phyloP scores from a whole-genome alignment of 805 yeast species.

The Clavispora vitiphila region DNA sequence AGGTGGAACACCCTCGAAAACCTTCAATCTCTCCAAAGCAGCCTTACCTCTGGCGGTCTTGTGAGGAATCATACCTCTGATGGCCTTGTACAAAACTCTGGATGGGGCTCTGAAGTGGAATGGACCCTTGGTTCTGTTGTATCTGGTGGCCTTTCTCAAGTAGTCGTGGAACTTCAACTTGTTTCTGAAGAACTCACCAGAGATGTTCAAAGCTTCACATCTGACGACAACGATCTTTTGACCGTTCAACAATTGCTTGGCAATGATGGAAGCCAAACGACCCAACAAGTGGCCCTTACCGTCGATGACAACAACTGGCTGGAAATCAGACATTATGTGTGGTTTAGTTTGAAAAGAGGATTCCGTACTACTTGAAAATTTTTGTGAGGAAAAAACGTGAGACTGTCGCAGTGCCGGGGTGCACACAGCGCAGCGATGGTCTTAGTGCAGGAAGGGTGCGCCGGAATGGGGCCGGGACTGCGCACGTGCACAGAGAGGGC shows the following conservation, averaged over 20 bases:
- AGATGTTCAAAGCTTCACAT: constrained; percentile 95
- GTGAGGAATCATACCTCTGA: constrained; percentile 99
- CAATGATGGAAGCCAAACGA: constrained; percentile 97
- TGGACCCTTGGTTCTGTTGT: constrained; percentile 98
- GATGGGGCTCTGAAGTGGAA: constrained; percentile 99
- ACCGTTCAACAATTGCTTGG: constrained; percentile 97
- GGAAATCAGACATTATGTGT: constrained; percentile 68
- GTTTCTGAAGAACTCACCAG: constrained; percentile 99
- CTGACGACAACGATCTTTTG: constrained; percentile 97
- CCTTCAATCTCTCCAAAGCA: constrained; percentile 98
- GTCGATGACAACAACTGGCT: constrained; percentile 97
- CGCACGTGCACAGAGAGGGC: constrained; percentile 6
- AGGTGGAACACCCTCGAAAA: constrained; percentile 99
- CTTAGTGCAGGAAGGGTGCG: not conserved
- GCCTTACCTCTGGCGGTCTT: constrained; percentile 99
- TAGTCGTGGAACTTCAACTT: constrained; percentile 99
- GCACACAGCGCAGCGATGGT: not conserved
- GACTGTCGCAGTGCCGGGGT: constrained; percentile 2
- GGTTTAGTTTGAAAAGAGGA: constrained; percentile 7
- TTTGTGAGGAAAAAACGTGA: constrained; percentile 11
- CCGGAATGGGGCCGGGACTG: not conserved
- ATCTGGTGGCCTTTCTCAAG: constrained; percentile 98
- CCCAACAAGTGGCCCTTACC: constrained; percentile 99
- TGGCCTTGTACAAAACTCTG: constrained; percentile 98
- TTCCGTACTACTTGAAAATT: constrained; percentile 7